Base-by-base conservation (phyloP, 116 monocot species). In the Posidonia oceanica region DNA sequence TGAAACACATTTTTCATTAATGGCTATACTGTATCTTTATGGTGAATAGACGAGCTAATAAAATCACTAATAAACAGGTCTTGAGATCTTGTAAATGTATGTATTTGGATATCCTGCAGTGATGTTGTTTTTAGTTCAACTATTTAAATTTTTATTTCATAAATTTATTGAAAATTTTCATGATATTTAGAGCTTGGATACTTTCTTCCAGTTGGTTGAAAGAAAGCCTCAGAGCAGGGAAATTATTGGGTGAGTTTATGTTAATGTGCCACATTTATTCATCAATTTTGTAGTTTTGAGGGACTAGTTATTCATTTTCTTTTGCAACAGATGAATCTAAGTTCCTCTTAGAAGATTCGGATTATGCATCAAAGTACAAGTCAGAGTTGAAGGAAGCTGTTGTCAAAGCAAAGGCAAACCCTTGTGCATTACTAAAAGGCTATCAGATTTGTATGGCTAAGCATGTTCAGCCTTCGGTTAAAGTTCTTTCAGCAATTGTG, bases 161-260 rank as follows among this genome's bases (percentile, higher is more conserved):
- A 10, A 56, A 56, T 16, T 14, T 16, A 56, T 56, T 56, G 14
- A 6, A 56, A 56, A 1, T 16, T 56, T 52, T 5, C 4, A 23
- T 23, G 18, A 38, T 23, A 36, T 81, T 54, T 78, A 93, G 93
- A 70, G 84, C 86, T 60, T 89, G 86, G 88, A 78, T 93, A 71
- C 70, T 93, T 52, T 89, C 89, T 59, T 69, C 89, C 52, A 76
- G 65, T 4, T 93, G 93, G 93, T 57, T 93, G 74, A 93, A 86
- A 77, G 67, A 73, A 67, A 86, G 93, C 80, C 86, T 75, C 77
- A 78, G 51, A 61, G 80, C 75, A 68, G 77, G 86, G 37, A 77
- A 42, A 52, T 93, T 93, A 63, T 58, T 89, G 69, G 86, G 93
- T 86, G 64, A 86, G 48, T 58, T 21, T 5, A 58, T 48, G 48